phyloP scores from a whole-genome alignment of 176 grass and related monocot genomes.

The Bromus sterilis region DNA sequence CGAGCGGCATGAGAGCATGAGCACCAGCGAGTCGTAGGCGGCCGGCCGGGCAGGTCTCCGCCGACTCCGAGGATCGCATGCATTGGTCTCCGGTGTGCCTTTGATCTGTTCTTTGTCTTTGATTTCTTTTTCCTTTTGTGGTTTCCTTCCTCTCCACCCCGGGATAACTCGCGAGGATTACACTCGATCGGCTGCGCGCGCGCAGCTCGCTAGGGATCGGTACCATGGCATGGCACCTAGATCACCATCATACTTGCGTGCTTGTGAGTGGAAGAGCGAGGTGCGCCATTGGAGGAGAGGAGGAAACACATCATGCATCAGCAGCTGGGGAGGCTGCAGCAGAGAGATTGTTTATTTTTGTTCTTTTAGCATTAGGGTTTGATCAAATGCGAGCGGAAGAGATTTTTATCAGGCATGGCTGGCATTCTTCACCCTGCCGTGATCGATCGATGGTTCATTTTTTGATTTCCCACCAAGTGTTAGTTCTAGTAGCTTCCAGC shows the following conservation, averaged over 20 bases:
- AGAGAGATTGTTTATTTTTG: slow-evolving; percentile 51
- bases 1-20: slow-evolving; percentile 91
- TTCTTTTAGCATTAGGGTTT: slow-evolving; percentile 68
- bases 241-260: slow-evolving; percentile 11
- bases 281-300: slow-evolving; percentile 28
- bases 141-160: slow-evolving; percentile 21
- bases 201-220: no score
- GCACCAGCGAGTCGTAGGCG: slow-evolving; percentile 83
- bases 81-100: slow-evolving; percentile 52
- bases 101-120: slow-evolving; percentile 55
- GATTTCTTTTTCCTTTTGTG: slow-evolving; percentile 33
- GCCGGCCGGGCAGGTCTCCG: not conserved
- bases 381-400: slow-evolving; percentile 39
- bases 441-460: slow-evolving; percentile 28
- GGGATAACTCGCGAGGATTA: slow-evolving; percentile 21
- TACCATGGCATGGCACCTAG: slow-evolving; percentile 36
- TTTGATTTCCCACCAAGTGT: not conserved
- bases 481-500: not conserved
- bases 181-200: slow-evolving; percentile 15
- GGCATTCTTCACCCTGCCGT: slow-evolving; percentile 16
- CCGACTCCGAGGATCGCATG: slow-evolving; percentile 30
- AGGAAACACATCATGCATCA: not conserved
- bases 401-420: slow-evolving; percentile 29
- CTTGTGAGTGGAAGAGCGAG: slow-evolving; percentile 35
- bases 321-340: not conserved